Base-by-base conservation (phyloP, 768 basidiomycete species). In the Tephrocybe sp. region DNA sequence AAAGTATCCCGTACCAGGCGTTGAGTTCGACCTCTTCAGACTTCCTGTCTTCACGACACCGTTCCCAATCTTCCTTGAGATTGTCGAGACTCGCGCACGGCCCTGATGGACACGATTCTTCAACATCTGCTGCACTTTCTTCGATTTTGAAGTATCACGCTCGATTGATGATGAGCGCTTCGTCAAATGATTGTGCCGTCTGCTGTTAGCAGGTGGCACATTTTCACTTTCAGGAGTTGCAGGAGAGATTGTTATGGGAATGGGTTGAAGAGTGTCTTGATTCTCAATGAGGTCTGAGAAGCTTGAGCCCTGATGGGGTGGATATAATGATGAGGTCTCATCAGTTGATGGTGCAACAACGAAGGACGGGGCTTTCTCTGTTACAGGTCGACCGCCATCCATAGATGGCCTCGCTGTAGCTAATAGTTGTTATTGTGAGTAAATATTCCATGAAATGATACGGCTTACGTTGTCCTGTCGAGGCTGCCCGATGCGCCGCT, bases 71-170 rank as follows among this genome's bases (percentile, higher is more conserved):
- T 83, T 90, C 64, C 77, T 82, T 26, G 88, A 88, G 45, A 90
- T 88, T 15, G 86, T 88, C 23, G 82, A 81, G 37, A 93, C 88
- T 45, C 83, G 78, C 5, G 74, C 84, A 51, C 85, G 84, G 6
- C 85, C 80, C 62, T 89, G 86, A 58, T 90, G 81, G 20, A 91
- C 88, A 9, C 81, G 77, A 51, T 79, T 77, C 67, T 86, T 90
- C 54, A 90, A 69, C 70, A 88, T 87, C 64, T 84, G 83, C 58
- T 85, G 85, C 46, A 91, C 73, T 64, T 86, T 89, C 68, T 87
- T 90, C 33, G 83, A 83, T 47, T 79, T 79, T 21, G 77, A 81
- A 8, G 73, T 71, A 55, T 84, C 68, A 24, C 72, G 57, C 28
- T 76, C 74, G 30, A 68, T 65, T 1, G 75, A 77, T 4, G 68